Evolutionary conservation across 2,329 filamentous ascomycete species (phyloP).

Genomic region (Ilyonectria mors-panacis): DNA sequence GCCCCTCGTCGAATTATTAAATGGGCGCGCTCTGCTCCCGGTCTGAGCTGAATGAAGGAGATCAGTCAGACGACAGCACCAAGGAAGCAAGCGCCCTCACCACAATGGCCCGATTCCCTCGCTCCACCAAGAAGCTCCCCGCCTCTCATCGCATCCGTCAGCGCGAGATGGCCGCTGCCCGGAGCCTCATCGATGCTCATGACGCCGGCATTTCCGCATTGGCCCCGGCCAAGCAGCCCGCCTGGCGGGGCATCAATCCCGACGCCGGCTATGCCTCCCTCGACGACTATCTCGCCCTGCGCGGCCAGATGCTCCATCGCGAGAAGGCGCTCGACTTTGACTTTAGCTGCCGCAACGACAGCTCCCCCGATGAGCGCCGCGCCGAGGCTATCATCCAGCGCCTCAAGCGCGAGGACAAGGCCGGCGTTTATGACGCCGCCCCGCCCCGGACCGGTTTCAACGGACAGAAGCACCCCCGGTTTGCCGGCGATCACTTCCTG

Average conservation of each 20-base stretch:
- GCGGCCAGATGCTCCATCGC: conserved; percentile 47
- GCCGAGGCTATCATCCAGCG: conserved; percentile 59
- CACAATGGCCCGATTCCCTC: conserved; percentile 34
- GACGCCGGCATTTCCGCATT: conserved; percentile 41
- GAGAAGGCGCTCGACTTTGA: conserved; percentile 61
- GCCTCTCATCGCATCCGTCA: conserved; percentile 18
- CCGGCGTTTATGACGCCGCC: conserved; percentile 54
- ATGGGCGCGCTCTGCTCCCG: conserved; percentile 49
- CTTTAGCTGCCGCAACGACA: conserved; percentile 50
- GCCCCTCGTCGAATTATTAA: conserved; percentile 30
- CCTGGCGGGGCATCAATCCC: conserved; percentile 7
- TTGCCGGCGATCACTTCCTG: conserved; percentile 71
- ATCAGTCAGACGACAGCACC: neutral
- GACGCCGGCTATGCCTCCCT: conserved; percentile 23
- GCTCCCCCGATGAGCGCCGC: conserved; percentile 53
- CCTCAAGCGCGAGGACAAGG: conserved; percentile 56
- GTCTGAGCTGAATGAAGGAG: conserved; percentile 32
- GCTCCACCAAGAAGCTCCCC: conserved; percentile 20
- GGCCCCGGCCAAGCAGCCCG: conserved; percentile 13
- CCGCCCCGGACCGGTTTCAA: conserved; percentile 53
- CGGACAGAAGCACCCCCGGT: conserved; percentile 62
- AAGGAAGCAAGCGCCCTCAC: conserved; percentile 29
- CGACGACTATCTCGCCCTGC: conserved; percentile 52
- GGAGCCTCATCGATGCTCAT: conserved; percentile 45
- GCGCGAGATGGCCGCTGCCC: conserved; percentile 42